phyloP scores from a whole-genome alignment of 2,329 filamentous ascomycete species.

The Lasiodiplodia hormozganensis region DNA sequence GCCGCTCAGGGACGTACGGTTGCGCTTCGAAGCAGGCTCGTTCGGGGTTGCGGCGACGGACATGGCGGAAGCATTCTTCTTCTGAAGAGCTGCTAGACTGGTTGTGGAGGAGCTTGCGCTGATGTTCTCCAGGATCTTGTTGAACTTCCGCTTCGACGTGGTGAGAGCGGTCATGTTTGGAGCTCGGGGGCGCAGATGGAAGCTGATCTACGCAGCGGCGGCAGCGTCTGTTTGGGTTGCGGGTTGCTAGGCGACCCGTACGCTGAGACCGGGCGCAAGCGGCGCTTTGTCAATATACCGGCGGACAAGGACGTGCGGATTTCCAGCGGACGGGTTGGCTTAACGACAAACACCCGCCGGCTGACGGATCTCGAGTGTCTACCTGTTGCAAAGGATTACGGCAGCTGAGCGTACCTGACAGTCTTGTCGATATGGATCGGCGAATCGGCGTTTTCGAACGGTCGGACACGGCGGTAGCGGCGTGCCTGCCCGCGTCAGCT shows the following conservation, averaged over 20 bases:
- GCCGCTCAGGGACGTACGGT: conserved; percentile 38
- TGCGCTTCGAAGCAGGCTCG: conserved; percentile 45
- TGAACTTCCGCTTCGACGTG: conserved; percentile 84
- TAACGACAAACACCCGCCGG: not conserved
- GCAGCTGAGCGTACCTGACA: not conserved
- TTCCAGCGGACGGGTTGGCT: not conserved
- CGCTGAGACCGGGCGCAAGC: conserved; percentile 4
- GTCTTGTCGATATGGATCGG: conserved; percentile 23
- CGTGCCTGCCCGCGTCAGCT: conserved; percentile 23
- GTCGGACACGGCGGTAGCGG: not conserved
- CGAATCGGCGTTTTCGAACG: conserved; percentile 26
- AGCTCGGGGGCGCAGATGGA: conserved; percentile 3
- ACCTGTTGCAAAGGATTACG: not conserved
- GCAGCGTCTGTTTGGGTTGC: conserved; percentile 22
- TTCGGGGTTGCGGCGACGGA: conserved; percentile 37
- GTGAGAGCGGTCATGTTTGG: conserved; percentile 63
- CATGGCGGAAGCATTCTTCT: conserved; percentile 43
- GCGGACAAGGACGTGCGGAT: not conserved
- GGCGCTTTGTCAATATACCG: conserved; percentile 23
- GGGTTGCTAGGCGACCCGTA: conserved; percentile 27
- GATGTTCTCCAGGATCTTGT: conserved; percentile 71
- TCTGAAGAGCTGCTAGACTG: conserved; percentile 46
- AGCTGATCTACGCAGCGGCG: conserved; percentile 23
- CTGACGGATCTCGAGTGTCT: not conserved
- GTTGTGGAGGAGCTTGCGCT: conserved; percentile 58